phyloP scores from a whole-genome alignment of 83 land plant genomes.

The Diphasiastrum complanatum region DNA sequence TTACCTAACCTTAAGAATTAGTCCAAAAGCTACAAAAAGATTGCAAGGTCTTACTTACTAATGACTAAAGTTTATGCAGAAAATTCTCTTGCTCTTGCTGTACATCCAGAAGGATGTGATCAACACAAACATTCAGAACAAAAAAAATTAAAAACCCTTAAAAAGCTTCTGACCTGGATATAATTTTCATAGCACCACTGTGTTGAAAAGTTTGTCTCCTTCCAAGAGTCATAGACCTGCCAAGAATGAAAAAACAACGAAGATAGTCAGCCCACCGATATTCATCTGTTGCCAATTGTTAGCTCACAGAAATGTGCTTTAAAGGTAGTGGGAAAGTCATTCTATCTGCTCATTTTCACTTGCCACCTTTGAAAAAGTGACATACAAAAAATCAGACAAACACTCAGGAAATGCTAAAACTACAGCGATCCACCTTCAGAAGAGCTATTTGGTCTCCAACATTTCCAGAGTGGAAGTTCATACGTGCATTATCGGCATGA shows the following conservation, averaged over 20 bases:
- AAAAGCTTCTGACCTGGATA: slow-evolving; percentile 57
- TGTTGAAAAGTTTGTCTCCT: slow-evolving; percentile 81
- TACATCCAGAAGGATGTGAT: no score
- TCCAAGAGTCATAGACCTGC: slow-evolving; percentile 84
- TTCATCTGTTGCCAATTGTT: not conserved
- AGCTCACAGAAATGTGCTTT: slow-evolving; percentile 1
- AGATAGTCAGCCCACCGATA: not conserved
- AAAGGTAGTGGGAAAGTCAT: not conserved
- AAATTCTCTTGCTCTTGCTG: no score
- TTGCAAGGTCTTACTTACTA: no score
- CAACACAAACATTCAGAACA: not conserved
- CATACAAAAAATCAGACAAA: no score
- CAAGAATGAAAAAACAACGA: not conserved
- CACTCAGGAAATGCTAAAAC: not conserved
- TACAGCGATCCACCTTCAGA: slow-evolving; percentile 47
- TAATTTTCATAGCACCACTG: slow-evolving; percentile 99
- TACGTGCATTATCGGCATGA: slow-evolving; percentile 94
- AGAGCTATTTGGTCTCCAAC: slow-evolving; percentile 95
- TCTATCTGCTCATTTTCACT: no score
- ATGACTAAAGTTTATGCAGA: no score
- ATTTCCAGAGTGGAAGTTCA: slow-evolving; percentile 92
- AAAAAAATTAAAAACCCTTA: not conserved
- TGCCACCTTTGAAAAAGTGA: no score
- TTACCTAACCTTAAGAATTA: no score
- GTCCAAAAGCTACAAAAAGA: no score